phyloP scores from a whole-genome alignment of 371 early-diverging fungal genomes.

The Blastocladiella emersonii region DNA sequence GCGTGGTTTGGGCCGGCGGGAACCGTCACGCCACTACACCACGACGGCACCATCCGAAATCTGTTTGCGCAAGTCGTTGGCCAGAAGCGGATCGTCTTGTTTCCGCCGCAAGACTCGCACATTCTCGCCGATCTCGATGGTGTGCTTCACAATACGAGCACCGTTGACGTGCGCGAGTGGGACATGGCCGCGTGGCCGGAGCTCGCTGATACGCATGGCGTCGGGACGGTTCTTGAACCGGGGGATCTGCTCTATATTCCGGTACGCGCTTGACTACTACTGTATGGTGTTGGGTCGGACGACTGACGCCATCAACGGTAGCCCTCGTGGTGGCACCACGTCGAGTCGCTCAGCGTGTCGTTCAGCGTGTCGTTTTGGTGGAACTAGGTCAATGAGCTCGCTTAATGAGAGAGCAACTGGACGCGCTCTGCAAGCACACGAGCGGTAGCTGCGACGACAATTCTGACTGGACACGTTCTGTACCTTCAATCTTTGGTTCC shows the following conservation, averaged over 20 bases:
- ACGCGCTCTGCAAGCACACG: too few species aligned
- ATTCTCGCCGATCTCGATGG: constrained; percentile 41
- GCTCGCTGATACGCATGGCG: constrained; percentile 39
- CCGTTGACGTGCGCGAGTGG: constrained; percentile 49
- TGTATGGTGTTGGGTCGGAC: not conserved
- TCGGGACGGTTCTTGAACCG: constrained; percentile 53
- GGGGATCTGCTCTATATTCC: constrained; percentile 86
- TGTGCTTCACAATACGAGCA: constrained; percentile 3
- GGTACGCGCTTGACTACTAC: constrained; percentile 20
- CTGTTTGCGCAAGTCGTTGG: constrained; percentile 80
- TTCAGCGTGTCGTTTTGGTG: not conserved
- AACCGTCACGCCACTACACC: constrained; percentile 78
- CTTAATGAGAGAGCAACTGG: too few species aligned
- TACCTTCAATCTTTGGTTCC: too few species aligned
- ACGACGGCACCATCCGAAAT: constrained; percentile 63
- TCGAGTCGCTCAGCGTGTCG: not conserved
- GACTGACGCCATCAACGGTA: not conserved
- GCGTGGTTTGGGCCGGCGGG: constrained; percentile 82
- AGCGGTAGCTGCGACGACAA: too few species aligned
- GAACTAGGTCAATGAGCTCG: too few species aligned
- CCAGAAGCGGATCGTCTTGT: constrained; percentile 58
- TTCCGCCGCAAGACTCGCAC: constrained; percentile 40
- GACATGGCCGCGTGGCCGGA: constrained; percentile 33
- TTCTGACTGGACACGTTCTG: too few species aligned
- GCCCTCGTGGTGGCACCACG: not conserved